These are phyloP conservation scores for Annulohypoxylon bovei DNA, from an alignment of 495 filamentous ascomycete genomes.

Conservation along the genomic window DNA sequence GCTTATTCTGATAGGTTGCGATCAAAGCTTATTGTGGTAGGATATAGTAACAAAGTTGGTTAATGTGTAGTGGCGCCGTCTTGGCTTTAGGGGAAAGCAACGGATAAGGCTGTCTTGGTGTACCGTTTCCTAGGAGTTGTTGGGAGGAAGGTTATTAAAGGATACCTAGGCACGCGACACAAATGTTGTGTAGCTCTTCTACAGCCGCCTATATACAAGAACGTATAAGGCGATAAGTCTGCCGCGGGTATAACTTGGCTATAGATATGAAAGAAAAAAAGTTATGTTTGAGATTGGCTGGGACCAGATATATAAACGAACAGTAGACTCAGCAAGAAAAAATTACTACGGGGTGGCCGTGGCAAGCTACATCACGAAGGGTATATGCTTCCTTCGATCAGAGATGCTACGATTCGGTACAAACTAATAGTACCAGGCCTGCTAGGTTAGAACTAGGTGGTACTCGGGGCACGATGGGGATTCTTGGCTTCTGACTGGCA, in stretches of 20 bases:
- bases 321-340: conserved; percentile 13
- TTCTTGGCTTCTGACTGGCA: conserved; percentile 42
- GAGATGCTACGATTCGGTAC: conserved; percentile 32
- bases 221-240: conserved; percentile 5
- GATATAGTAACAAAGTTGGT: conserved; percentile 7
- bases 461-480: conserved; percentile 32
- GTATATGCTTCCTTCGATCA: conserved; percentile 33
- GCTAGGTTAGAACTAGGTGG: conserved; percentile 21
- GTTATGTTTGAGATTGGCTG: conserved; percentile 9
- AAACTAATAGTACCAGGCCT: conserved; percentile 1
- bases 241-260: not conserved
- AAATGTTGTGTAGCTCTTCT: conserved; percentile 10
- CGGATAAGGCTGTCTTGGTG: conserved; percentile 6
- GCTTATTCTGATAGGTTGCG: conserved; percentile 20
- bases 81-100: conserved; percentile 19
- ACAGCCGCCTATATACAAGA: not conserved
- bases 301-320: conserved; percentile 31
- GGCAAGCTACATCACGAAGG: conserved; percentile 32
- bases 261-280: conserved; percentile 7
- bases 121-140: conserved; percentile 6
- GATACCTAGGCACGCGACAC: conserved; percentile 20
- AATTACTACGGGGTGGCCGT: conserved; percentile 30
- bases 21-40: conserved; percentile 26
- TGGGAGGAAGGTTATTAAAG: not conserved
- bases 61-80: conserved; percentile 16